Evolutionary conservation across 306 rosid species (phyloP), one percentile per base, ranked within the genome.

Genomic region (Gynostemma pentaphyllum): DNA sequence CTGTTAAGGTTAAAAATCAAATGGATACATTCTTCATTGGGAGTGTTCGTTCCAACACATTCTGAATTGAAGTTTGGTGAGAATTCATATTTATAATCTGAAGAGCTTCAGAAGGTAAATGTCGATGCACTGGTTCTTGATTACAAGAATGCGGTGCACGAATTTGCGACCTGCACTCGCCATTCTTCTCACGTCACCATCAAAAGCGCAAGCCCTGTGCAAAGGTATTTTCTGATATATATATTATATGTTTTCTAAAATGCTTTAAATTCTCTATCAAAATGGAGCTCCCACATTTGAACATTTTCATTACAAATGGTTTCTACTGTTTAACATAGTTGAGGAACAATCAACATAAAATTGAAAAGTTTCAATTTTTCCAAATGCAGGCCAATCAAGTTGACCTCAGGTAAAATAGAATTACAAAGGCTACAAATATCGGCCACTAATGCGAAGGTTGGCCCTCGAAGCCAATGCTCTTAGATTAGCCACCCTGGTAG

Each of bases 81-180:
- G n/a, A n/a, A n/a, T n/a, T n/a, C n/a, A n/a, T n/a, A n/a, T n/a
- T n/a, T n/a, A n/a, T n/a, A n/a, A n/a, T 82, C 99, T 2, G 99
- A 86, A 83, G 96, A 84, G 72, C 94, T 92, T 45, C 86, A 96
- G 54, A 92, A 86, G 75, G 99, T 82, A 46, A 84, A 82, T 15
- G 95, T 92, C 4, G 96, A 86, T 64, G 83, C 99, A 15, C 96
- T 96, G 3, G 90, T 92, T 65, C 83, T 86, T 23, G 96, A 88
- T 72, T 92, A 92, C 61, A 92, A 88, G 62, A 94, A 92, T 41
- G 88, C 99, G 14, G 99, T 88, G 19, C 96, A 92, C 65, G 99
- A 88, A 75, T 92, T 88, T 57, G 99, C 90, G 12, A 86, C 96
- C 40, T n/a, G n/a, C 62, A 2, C 41, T 54, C 13, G 14, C 15